Evolutionary conservation across 2,329 filamentous ascomycete species (phyloP), one percentile per base, ranked within the genome.

Genomic region (Pseudocercospora musae): DNA sequence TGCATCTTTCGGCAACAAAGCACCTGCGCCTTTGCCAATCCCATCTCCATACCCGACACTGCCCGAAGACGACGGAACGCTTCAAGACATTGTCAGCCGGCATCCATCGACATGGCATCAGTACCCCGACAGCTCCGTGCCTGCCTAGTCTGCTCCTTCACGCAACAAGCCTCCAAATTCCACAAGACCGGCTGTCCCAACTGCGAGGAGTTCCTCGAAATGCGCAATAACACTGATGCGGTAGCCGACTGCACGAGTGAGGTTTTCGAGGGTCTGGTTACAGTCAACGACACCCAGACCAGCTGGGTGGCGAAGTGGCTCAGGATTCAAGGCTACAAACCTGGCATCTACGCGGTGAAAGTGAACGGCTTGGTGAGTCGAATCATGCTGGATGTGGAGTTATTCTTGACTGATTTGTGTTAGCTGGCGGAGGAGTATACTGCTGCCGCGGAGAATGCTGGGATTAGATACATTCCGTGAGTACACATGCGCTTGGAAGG

Each of bases 301-400:
- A 96, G 91, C 72, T 99, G 95, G 95, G 91, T 98, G 54, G 93
- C 94, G n/a, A 91, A 91, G 75, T 98, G 93, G 89, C 92, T 98
- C 82, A 86, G 95, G 8, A 80, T 99, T 63, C 91, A 97, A 75
- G 87, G 86, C 59, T 98, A 96, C 76, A 89, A 95, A 57, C 85
- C 87, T 15, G 95, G 95, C 58, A 88, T 96, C 62, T 99, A 99
- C 79, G 95, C 95, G 18, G 90, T 92, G 60, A 97, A 98, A 80
- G 95, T 99, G 23, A 92, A 90, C 31, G 95, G 95, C 18, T 87
- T 91, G 65, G 82, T 85, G 68, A 77, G 82, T 78, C 5, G 6
- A 23, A 21, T 21, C 42, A 49, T 25, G 42, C 11, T 15, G 21
- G 21, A 15, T 20, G n/a, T 7, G 15, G 59, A 33, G 63, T 72